Percentiles rank a stretch among this genome's conserved stretches.
phyloP scores from a whole-genome alignment of 306 rosid genomes.

The Senna tora region DNA sequence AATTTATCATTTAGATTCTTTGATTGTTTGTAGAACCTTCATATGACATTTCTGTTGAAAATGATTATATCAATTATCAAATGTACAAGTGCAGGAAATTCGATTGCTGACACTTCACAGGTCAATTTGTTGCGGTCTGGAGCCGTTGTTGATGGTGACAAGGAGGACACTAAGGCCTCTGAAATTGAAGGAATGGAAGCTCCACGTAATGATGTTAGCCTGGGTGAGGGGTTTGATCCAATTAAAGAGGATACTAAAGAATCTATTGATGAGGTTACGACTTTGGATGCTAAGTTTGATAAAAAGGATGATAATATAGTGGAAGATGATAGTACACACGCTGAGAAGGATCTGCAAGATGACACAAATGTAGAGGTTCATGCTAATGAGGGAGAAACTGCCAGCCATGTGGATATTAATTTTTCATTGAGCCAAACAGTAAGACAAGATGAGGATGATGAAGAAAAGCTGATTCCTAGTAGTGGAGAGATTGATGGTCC shows the following conservation, averaged over 20 bases:
- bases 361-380: slow-evolving; percentile 34
- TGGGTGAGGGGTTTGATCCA: slow-evolving; percentile 58
- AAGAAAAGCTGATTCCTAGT: slow-evolving; percentile 35
- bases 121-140: slow-evolving; percentile 41
- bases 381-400: slow-evolving; percentile 37
- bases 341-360: slow-evolving; percentile 31
- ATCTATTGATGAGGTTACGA: slow-evolving; percentile 8
- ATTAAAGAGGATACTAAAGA: slow-evolving; percentile 42
- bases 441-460: slow-evolving; percentile 44
- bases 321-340: slow-evolving; percentile 19
- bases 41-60: slow-evolving; percentile 35
- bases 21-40: slow-evolving; percentile 27
- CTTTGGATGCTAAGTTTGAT: slow-evolving; percentile 19
- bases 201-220: slow-evolving; percentile 35
- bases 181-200: slow-evolving; percentile 46
- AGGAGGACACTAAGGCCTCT: slow-evolving; percentile 45
- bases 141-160: slow-evolving; percentile 56
- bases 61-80: slow-evolving; percentile 33
- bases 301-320: slow-evolving; percentile 21
- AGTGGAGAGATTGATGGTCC: slow-evolving; percentile 55
- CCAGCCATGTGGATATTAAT: slow-evolving; percentile 32
- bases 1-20: slow-evolving; percentile 32
- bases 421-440: slow-evolving; percentile 34
- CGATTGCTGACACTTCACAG: slow-evolving; percentile 43
- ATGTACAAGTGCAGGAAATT: slow-evolving; percentile 38